Evolutionary conservation across 345 rosid species (phyloP).

Genomic region (Erysimum cheiranthoides): DNA sequence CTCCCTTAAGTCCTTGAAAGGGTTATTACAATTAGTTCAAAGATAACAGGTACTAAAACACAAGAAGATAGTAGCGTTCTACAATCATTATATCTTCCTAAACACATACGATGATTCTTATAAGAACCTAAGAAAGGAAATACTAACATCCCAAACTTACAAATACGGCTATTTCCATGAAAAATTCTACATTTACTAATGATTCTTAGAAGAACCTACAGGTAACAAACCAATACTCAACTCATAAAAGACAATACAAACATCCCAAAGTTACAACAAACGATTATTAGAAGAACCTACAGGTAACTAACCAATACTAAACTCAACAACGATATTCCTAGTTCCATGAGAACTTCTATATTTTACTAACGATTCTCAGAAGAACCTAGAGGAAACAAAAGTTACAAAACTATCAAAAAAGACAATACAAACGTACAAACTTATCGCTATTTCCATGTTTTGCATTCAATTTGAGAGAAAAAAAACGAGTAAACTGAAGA

Average conservation of each 20-base stretch:
- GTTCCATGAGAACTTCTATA: not conserved
- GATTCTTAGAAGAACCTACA: not conserved
- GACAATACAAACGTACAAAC: not conserved
- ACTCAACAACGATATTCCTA: not conserved
- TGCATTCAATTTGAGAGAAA: not conserved
- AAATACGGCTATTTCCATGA: not conserved
- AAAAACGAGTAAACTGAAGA: not conserved
- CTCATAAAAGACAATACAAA: not conserved
- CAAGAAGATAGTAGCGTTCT: not conserved
- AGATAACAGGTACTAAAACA: not conserved
- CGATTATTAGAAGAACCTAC: not conserved
- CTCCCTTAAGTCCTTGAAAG: not conserved
- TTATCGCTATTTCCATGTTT: not conserved
- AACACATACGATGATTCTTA: conserved; percentile 5
- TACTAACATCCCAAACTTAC: not conserved
- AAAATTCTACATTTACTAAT: not conserved
- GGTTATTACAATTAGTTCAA: not conserved
- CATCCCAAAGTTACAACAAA: not conserved
- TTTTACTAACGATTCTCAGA: not conserved
- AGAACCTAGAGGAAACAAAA: not conserved
- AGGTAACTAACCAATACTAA: not conserved
- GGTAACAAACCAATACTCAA: not conserved
- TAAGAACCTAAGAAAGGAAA: not conserved
- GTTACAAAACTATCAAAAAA: not conserved
- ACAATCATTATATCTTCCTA: conserved; percentile 12